These are phyloP conservation scores for Gracilaria gracilis DNA, from an alignment of 23 red algal species.

Conservation along the genomic window DNA sequence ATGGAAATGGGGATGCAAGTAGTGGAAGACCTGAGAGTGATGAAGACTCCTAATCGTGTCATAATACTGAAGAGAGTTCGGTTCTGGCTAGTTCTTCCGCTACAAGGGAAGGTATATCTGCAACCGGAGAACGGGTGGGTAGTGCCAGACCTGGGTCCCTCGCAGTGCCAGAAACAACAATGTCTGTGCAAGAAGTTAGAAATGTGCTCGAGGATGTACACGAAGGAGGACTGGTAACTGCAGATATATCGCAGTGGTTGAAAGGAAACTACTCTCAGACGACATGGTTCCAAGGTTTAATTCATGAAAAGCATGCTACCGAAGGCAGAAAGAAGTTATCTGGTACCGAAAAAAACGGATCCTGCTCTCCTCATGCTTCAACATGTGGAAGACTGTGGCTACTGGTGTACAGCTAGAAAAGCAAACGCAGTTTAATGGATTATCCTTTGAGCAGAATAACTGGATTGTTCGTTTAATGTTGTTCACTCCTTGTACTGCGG, in stretches of 20 bases:
- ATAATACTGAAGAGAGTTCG: neutral
- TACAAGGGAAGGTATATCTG: neutral
- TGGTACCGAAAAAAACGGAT: neutral
- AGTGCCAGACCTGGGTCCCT: neutral
- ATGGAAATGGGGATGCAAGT: neutral
- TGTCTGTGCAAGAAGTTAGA: constrained; percentile 8
- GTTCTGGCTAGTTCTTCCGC: neutral
- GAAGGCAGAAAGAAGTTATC: neutral
- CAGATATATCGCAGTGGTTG: constrained; percentile 44
- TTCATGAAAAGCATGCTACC: neutral
- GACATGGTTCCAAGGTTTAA: constrained; percentile 41
- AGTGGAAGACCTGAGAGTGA: neutral
- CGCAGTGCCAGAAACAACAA: neutral
- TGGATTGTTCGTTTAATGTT: constrained; percentile 76
- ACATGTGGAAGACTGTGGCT: neutral
- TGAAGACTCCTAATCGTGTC: neutral
- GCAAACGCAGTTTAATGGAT: neutral
- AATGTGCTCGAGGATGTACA: constrained; percentile 30
- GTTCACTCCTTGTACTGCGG: constrained; percentile 54
- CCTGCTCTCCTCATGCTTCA: constrained; percentile 6
- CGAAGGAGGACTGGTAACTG: constrained; percentile 28
- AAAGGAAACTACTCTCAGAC: constrained; percentile 47
- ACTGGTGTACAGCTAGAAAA: neutral
- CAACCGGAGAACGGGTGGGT: neutral
- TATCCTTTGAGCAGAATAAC: constrained; percentile 57